Evolutionary conservation across 1,284 basidiomycete species (phyloP).

Genomic region (Sphagnurus paluster): DNA sequence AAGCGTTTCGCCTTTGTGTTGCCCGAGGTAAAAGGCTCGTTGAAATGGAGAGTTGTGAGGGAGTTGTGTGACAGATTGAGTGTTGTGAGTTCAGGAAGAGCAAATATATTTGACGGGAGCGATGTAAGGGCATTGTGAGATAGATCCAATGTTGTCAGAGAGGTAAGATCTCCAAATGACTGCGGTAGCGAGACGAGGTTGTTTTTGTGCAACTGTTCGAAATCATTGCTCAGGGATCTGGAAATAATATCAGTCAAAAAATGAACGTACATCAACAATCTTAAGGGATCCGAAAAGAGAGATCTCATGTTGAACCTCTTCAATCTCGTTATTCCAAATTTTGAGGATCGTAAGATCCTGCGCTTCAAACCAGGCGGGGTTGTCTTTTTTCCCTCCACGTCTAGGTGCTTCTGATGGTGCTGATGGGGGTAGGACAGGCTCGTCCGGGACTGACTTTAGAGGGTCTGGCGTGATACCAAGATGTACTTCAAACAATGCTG

Average conservation of each 20-base stretch:
- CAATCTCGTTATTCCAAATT: conserved; percentile 75
- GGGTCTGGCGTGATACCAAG: conserved; percentile 67
- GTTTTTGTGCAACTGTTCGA: conserved; percentile 69
- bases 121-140: conserved; percentile 66
- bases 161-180: conserved; percentile 63
- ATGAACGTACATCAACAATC: conserved; percentile 61
- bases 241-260: background rate
- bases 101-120: conserved; percentile 63
- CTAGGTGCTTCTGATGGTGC: conserved; percentile 31
- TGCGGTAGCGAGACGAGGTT: conserved; percentile 58
- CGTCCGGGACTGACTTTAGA: conserved; percentile 60
- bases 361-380: conserved; percentile 74
- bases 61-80: conserved; percentile 74
- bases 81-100: conserved; percentile 61
- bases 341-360: conserved; percentile 74
- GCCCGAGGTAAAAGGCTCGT: conserved; percentile 48
- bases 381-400: conserved; percentile 38
- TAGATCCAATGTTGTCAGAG: conserved; percentile 63
- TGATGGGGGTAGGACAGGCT: conserved; percentile 53
- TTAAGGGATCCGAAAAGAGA: conserved; percentile 80
- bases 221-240: conserved; percentile 11
- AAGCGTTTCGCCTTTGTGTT: conserved; percentile 28
- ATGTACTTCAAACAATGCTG: conserved; percentile 77
- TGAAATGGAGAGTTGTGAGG: conserved; percentile 60
- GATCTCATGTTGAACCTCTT: conserved; percentile 76